phyloP scores from a whole-genome alignment of 345 rosid species.

The Leavenworthia alabamica region DNA sequence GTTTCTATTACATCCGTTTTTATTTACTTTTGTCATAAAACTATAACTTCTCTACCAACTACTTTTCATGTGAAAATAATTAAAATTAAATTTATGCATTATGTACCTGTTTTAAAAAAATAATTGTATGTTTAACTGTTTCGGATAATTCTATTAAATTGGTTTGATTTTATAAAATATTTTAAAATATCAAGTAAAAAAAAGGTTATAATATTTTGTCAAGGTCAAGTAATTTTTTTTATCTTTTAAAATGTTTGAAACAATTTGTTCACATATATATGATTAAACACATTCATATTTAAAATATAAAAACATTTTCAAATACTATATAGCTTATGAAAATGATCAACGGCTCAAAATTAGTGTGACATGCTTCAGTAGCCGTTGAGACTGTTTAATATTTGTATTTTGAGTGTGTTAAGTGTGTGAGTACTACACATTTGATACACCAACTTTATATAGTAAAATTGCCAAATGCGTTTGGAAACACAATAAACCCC shows the following conservation, averaged over 20 bases:
- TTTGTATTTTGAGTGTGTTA: not conserved
- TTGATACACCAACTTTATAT: not conserved
- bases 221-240: not conserved
- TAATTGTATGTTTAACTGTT: too few relatives aligned
- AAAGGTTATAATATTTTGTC: not conserved
- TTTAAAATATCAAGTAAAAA: too few relatives aligned
- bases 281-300: not conserved
- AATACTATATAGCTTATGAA: not conserved
- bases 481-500: not conserved
- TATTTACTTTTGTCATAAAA: conserved; percentile 9
- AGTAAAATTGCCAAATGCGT: not conserved
- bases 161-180: not conserved
- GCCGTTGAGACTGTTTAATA: not conserved
- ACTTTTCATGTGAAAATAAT: not conserved
- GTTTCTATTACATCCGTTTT: not conserved
- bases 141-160: not conserved
- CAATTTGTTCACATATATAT: not conserved
- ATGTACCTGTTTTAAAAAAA: not conserved
- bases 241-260: not conserved
- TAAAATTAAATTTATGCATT: not conserved
- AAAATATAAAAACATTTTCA: not conserved
- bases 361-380: not conserved
- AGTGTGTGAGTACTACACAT: not conserved
- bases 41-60: conserved; percentile 18
- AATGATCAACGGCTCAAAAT: not conserved